Conservation (phyloP, 228 moss, liverwort and hornwort species). For the Sphagnum fallax region DNA sequence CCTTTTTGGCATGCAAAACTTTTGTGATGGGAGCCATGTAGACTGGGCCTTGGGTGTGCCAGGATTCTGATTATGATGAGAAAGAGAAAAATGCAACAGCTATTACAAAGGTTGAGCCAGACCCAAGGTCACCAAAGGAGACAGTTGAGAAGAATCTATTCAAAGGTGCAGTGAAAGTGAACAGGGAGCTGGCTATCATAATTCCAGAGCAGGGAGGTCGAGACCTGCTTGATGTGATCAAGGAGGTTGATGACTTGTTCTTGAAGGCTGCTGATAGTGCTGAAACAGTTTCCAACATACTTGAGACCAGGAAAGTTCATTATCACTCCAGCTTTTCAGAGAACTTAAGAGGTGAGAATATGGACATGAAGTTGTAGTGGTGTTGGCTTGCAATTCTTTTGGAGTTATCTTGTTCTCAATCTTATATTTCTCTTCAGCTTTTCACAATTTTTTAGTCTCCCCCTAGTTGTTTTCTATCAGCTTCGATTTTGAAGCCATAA, state of each 20-base stretch:
- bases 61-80: conserved; percentile 22
- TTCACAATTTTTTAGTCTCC: background rate
- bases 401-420: no score
- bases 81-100: conserved; percentile 14
- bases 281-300: conserved; percentile 54
- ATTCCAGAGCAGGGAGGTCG: conserved; percentile 28
- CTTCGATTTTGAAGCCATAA: background rate
- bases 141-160: background rate
- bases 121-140: conserved; percentile 17
- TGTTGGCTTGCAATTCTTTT: no score
- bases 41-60: background rate
- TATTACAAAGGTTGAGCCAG: conserved; percentile 3
- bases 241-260: conserved; percentile 66
- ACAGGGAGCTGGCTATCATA: conserved; percentile 15
- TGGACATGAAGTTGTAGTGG: background rate
- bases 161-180: background rate
- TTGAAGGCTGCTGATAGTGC: conserved; percentile 54
- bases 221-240: conserved; percentile 64
- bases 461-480: background rate
- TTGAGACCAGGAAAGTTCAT: conserved; percentile 74
- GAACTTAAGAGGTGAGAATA: conserved; percentile 29
- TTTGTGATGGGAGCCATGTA: background rate
- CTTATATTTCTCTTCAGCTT: no score
- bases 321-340: conserved; percentile 75
- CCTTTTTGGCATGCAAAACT: background rate